A percentile compares a stretch with the other conserved stretches of the same genome.
Evolutionary conservation across 768 basidiomycete species (phyloP).

Genomic region (Hypholoma sublateritium): DNA sequence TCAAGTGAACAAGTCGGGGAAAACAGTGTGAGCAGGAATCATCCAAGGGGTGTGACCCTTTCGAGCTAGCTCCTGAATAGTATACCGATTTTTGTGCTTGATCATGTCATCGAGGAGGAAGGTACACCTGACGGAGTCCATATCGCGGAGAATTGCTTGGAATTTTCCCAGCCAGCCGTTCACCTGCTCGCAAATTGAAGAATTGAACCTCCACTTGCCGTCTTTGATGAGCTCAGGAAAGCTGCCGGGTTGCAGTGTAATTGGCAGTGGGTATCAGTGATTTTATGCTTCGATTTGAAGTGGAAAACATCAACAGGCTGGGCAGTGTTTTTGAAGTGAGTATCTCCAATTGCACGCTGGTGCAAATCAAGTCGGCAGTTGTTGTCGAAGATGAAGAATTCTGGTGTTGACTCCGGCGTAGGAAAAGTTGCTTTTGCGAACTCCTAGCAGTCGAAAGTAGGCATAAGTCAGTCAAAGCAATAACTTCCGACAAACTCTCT

Average conservation of each 20-base stretch:
- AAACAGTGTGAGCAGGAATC: constrained; percentile 2
- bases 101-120: constrained; percentile 43
- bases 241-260: constrained; percentile 29
- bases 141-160: constrained; percentile 32
- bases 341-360: constrained; percentile 1
- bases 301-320: constrained; percentile 38
- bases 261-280: constrained; percentile 22
- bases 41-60: neutral
- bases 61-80: constrained; percentile 11
- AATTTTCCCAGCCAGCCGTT: constrained; percentile 45
- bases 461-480: neutral
- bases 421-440: constrained; percentile 12
- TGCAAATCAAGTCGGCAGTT: constrained; percentile 16
- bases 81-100: constrained; percentile 20
- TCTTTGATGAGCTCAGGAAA: constrained; percentile 35
- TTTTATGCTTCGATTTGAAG: constrained; percentile 32
- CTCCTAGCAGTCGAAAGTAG: constrained; percentile 1
- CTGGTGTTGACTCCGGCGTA: constrained; percentile 13
- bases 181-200: constrained; percentile 36
- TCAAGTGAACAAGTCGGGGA: neutral
- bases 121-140: constrained; percentile 28
- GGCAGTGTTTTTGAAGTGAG: constrained; percentile 14
- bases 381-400: constrained; percentile 20
- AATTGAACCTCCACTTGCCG: constrained; percentile 40
- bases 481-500: constrained; percentile 6